Percentiles rank a stretch among this genome's conserved stretches.
phyloP scores from a whole-genome alignment of 169 alveolate genomes.

The Plasmodium sp. region DNA sequence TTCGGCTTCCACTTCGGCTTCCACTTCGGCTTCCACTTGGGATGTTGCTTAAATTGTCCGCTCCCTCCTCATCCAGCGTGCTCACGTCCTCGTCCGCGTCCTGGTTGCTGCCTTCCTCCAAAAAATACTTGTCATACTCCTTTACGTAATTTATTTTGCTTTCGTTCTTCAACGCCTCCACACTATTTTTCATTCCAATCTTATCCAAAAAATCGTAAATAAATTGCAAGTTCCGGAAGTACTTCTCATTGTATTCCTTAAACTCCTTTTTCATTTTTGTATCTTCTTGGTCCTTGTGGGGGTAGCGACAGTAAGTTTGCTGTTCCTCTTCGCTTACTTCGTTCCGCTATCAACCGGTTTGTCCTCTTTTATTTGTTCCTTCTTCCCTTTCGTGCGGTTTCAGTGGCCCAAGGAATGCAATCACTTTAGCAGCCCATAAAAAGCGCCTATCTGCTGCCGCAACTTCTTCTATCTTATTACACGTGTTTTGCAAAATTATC shows the following conservation, averaged over 20 bases:
- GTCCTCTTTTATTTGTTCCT: not conserved
- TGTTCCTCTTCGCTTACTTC: not conserved
- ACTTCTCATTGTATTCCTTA: slow-evolving; percentile 55
- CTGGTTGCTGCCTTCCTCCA: not conserved
- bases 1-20: not conserved
- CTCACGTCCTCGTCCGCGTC: not conserved
- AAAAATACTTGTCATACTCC: slow-evolving; percentile 39
- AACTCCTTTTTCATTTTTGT: slow-evolving; percentile 56
- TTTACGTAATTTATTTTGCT: slow-evolving; percentile 62
- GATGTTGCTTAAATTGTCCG: not conserved
- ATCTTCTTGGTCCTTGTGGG: not conserved
- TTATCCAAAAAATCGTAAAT: slow-evolving; percentile 61
- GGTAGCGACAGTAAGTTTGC: not conserved
- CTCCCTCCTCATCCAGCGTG: not conserved
- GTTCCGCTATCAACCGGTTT: not conserved
- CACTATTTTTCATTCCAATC: slow-evolving; percentile 63
- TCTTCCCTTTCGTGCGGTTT: not conserved
- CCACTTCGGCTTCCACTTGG: not conserved
- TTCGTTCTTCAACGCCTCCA: slow-evolving; percentile 42
- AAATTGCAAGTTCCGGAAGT: slow-evolving; percentile 57
- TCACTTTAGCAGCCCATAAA: not conserved
- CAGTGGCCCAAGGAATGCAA: not conserved
- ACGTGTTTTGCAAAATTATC: not conserved
- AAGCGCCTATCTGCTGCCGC: not conserved
- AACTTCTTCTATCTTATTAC: not conserved